Base-by-base conservation (phyloP, 1,139 yeast species). In the Blastobotrys petasosporus region DNA sequence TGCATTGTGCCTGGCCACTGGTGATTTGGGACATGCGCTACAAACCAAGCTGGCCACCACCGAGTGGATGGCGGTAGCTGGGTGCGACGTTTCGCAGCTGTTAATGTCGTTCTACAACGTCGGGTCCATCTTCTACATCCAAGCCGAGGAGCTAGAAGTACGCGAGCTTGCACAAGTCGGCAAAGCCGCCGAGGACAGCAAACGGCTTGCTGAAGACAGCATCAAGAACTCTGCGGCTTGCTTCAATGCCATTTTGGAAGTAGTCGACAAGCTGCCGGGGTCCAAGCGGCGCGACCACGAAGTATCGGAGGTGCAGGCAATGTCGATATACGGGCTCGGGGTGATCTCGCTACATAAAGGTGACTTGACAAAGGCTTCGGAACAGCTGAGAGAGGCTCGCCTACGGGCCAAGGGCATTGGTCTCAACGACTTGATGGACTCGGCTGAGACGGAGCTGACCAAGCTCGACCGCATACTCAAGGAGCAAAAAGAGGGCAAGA, bases 241-340 rank as follows among this genome's bases (percentile, higher is more conserved):
- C 42, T 61, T 54, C 48, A 47, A 52, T 5, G 54, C 47, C 9
- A 82, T 83, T 25, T 64, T 82, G 30, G 71, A 69, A 33, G 76
- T 77, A 38, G 74, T 83, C 3, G 78, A 76, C 52, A 66, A 71
- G 32, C 60, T 79, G 6, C 79, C 82, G 2, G 66, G 70, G 38
- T 60, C 59, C 17, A 66, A 67, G 32, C 65, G 74, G 34, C 64
- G 76, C 16, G 73, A 72, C 31, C 65, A 67, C 4, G 67, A 71
- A 12, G 71, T 76, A 9, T 72, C 74, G 5, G 87, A 85, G 53
- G 80, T 85, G 2, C 78, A 83, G 30, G 95, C 95, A 0, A 69
- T 87, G 58, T 79, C 95, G 0, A 80, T 87, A 0, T 90, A 86
- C 59, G 94, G 95, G 0, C 69, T 86, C 36, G 97, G 96, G 0